Base-by-base conservation (phyloP, 2,329 filamentous ascomycete genomes). In the Alternaria conjuncta region DNA sequence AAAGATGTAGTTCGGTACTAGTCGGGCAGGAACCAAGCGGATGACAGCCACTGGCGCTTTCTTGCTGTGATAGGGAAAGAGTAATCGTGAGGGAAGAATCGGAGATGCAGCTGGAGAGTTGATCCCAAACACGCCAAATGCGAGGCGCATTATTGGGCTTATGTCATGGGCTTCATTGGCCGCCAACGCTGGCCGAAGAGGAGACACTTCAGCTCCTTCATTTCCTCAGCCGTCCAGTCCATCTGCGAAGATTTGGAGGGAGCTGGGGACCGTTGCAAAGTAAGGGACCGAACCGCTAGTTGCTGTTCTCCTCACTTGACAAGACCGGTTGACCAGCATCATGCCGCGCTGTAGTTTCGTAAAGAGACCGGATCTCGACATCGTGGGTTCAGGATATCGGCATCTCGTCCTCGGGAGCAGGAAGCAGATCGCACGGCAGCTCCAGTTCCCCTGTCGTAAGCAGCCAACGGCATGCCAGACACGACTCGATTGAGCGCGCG, bases 121-220 rank as follows among this genome's bases (percentile, higher is more conserved):
- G 61, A 66, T 63, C 59, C 69, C 72, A 77, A 74, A 76, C 75
- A 69, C 71, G 71, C 71, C 69, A 72, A 65, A 61, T 62, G 59
- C 51, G 60, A 62, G 61, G 68, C 65, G 68, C 68, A 65, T 69
- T 64, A 68, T 70, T 50, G 65, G 66, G 63, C 65, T 67, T 66
- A 68, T 62, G 66, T 66, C 66, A 68, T 66, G 60, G 55, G 63
- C 68, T 70, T 68, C 66, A 71, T 71, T 73, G 72, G 74, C 65
- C 64, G 67, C 64, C 65, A 67, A 66, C 51, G 61, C 65, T 55
- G 63, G 69, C 64, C 43, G 64, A 55, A 65, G 64, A 68, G 67
- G 68, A 65, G 67, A 62, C 60, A 56, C 60, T 68, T 57, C 60
- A 67, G 59, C 57, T 68, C 65, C 66, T 70, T 77, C 75, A 78